Base-by-base conservation (phyloP, 2,329 filamentous ascomycete genomes). In the Stylonectria norvegica region DNA sequence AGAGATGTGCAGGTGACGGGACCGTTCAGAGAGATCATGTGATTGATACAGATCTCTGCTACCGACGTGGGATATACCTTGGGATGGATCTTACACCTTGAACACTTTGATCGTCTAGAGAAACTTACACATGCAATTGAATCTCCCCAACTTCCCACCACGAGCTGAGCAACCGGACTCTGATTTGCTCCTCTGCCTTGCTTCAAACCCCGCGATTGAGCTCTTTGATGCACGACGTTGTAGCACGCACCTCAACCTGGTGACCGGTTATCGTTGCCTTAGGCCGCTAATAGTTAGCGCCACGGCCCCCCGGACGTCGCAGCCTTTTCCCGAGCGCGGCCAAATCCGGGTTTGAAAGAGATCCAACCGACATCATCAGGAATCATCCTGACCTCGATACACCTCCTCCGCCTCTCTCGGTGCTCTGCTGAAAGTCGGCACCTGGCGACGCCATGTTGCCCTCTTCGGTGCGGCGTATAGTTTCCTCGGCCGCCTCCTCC, bases 401-500 rank as follows among this genome's bases (percentile, higher is more conserved):
- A 43, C 37, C 45, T 36, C 38, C 44, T 50, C 41, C 48, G 35
- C 37, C 49, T 42, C 29, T 42, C 40, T 27, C 38, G 39, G 43
- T 33, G 43, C 48, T 41, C 49, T 33, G 40, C 45, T 41, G 44
- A 34, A 37, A 38, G 38, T 38, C 41, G 43, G 51, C 50, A 43
- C 47, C 53, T 46, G 59, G 53, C 52, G 48, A 47, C 56, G 67
- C 57, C 52, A 78, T 78, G 75, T 60, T 79, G 60, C 73, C 74
- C 55, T 69, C 69, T 41, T 76, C 76, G 58, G 68, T 78, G 63
- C 73, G 76, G 61, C 75, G 76, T 56, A 70, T 75, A 46, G 72
- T 72, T 47, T 60, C 69, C 51, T 65, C 69, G 45, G 65, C 69
- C 50, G 71, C 70, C 49, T 61, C 69, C 52, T 65, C 69, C 44